A percentile compares a stretch with the other conserved stretches of the same genome.
Evolutionary conservation across 352 stramenopile species (phyloP).

Genomic region (Phytophthora pistaciae): DNA sequence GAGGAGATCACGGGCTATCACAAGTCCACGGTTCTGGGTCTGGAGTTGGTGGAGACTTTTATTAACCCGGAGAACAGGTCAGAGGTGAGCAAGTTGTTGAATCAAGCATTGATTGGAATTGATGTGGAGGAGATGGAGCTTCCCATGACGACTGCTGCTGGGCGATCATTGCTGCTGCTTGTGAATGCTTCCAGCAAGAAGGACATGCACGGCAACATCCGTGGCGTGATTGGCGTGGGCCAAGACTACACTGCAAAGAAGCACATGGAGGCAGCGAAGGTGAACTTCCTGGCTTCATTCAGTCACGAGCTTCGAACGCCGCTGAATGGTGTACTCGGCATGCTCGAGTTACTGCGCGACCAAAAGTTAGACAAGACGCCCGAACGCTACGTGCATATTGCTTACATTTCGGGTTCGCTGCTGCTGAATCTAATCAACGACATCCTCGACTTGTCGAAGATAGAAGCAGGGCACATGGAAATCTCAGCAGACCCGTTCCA

Average conservation of each 20-base stretch:
- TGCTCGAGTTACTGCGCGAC: slow-evolving; percentile 76
- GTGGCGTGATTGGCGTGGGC: slow-evolving; percentile 88
- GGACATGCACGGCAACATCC: slow-evolving; percentile 88
- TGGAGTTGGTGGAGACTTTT: slow-evolving; percentile 72
- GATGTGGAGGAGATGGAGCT: slow-evolving; percentile 79
- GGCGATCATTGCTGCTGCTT: slow-evolving; percentile 53
- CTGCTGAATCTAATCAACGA: slow-evolving; percentile 86
- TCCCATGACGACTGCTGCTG: slow-evolving; percentile 65
- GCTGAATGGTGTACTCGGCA: slow-evolving; percentile 81
- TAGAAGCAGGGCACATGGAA: slow-evolving; percentile 91
- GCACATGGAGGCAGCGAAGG: slow-evolving; percentile 72
- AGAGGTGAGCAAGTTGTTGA: slow-evolving; percentile 63
- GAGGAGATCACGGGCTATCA: slow-evolving; percentile 78
- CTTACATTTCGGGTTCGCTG: slow-evolving; percentile 72
- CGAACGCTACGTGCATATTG: slow-evolving; percentile 77
- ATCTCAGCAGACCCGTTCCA: slow-evolving; percentile 82
- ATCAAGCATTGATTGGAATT: slow-evolving; percentile 73
- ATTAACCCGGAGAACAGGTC: slow-evolving; percentile 64
- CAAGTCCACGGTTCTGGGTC: slow-evolving; percentile 61
- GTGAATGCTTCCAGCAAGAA: slow-evolving; percentile 83
- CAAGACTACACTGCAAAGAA: slow-evolving; percentile 91
- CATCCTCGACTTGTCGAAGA: slow-evolving; percentile 91
- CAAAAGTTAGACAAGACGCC: slow-evolving; percentile 67
- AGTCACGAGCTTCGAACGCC: slow-evolving; percentile 79
- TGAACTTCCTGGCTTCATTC: slow-evolving; percentile 78